Evolutionary conservation across 805 yeast genomes (phyloP), one percentile per base, ranked within the genome.

Genomic region (Wickerhamomyces canadensis): DNA sequence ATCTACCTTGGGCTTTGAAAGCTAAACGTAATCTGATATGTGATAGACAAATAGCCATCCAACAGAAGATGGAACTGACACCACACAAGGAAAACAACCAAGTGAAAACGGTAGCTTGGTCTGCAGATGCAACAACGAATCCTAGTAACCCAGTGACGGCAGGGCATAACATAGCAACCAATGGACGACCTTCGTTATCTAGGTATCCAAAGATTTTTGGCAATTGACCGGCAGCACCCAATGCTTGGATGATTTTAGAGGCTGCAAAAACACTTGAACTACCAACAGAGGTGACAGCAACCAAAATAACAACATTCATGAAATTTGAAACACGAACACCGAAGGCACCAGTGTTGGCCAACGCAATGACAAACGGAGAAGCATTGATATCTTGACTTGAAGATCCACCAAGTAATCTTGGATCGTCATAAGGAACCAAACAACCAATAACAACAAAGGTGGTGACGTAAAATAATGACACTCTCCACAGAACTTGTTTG

Each of bases 401-500:
- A 19, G 70, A 59, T 41, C 76, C 76, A 22, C 61, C 61, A 35
- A 71, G 38, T 35, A 82, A 58, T 42, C 75, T 59, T 4, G 55
- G 49, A 44, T 76, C 74, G 41, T 61, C 67, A 55, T 71, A 80
- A 13, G 93, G 91, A 11, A 85, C 93, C 40, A 85, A 65, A 49
- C 83, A 75, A 29, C 88, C 82, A 49, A 68, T 74, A 47, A 71
- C 66, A 39, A 62, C 78, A 55, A 62, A 72, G 43, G 79, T 67
- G 10, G 71, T 62, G 57, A 85, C 67, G 62, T 85, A 85, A 55
- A 84, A 84, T 47, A 82, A 58, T n/a, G 79, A 62, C 39, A 84
- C 79, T 61, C 93, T 72, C 89, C 91, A 84, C 62, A 85, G 81
- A 4, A 83, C 86, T 62, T 84, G 89, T 59, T 83, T 84, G 67